Evolutionary conservation across 495 filamentous ascomycete species (phyloP), one percentile per base, ranked within the genome.

Genomic region (Parathielavia appendiculata): DNA sequence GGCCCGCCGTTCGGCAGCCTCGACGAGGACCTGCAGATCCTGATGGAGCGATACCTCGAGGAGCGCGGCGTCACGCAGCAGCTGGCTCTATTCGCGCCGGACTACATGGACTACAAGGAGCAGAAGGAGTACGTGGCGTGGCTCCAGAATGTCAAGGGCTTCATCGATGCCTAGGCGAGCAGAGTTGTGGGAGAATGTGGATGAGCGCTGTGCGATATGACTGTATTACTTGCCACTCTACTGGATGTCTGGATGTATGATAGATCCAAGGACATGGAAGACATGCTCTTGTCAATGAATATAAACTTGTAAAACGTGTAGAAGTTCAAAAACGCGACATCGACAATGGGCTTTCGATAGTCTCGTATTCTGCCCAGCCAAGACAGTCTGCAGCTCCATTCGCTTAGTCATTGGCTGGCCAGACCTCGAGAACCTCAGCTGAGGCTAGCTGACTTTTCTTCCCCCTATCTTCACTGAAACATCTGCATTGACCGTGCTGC

Each of bases 21-120:
- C 41, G 93, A 99, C 70, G 91, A 96, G 77, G 93, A 97, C 66
- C 81, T 99, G 40, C 91, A 97, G 77, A 79, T 89, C 54, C 77
- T 95, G 67, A 76, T 97, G 69, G 93, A 97, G 81, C 83, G 89
- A 60, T 97, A 93, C 76, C 80, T 99, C 56, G 92, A 96, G 72
- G 93, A 95, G 80, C 81, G 93, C 65, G 92, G 93, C 58, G 82
- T 99, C 74, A 89, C 93, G 68, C 86, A 89, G 57, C 82, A 85
- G 60, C 80, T 99, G 66, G 91, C 91, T 56, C 75, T 90, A 61
- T 96, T 96, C 75, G 83, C 95, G 51, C 91, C 91, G 51, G 92
- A 97, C 69, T 99, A 96, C 76, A 92, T 97, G 68, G 90, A 97
- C 73, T 85, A 88, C 75, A 99, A 99, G 85, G 93, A 99, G 83